These are phyloP conservation scores for Dryas alaskensis DNA, from an alignment of 306 rosid species.

Conservation along the genomic window DNA sequence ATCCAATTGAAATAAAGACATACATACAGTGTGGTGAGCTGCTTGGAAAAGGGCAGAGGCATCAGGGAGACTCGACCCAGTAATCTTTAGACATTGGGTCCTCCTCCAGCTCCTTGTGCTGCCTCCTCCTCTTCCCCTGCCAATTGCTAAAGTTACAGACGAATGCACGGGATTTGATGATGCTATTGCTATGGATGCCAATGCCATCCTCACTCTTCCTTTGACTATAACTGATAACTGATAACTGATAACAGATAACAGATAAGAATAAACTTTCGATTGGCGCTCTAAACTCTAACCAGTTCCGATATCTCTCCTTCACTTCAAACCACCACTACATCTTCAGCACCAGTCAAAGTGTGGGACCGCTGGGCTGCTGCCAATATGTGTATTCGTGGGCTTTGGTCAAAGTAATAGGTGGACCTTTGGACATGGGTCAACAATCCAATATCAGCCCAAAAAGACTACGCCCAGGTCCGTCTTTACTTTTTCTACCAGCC, in stretches of 20 bases:
- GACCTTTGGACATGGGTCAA: neutral
- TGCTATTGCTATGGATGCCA: slow-evolving; percentile 16
- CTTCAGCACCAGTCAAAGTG: neutral
- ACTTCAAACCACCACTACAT: neutral
- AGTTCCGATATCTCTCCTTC: neutral
- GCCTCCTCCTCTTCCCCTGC: slow-evolving; percentile 5
- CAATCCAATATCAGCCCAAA: too few relatives aligned
- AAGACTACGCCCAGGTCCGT: too few relatives aligned
- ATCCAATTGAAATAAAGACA: neutral
- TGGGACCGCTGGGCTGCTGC: neutral
- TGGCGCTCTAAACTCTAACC: neutral
- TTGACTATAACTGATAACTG: neutral
- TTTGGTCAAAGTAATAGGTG: neutral
- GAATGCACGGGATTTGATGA: slow-evolving; percentile 31
- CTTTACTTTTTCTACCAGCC: too few relatives aligned
- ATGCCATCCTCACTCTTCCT: slow-evolving; percentile 11
- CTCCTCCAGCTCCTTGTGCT: slow-evolving; percentile 16
- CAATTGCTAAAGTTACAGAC: slow-evolving; percentile 12
- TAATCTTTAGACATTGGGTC: slow-evolving; percentile 32
- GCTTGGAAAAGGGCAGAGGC: slow-evolving; percentile 71
- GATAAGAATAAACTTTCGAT: slow-evolving; percentile 2
- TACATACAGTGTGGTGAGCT: slow-evolving; percentile 72
- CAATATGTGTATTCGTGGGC: neutral
- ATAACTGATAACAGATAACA: neutral
- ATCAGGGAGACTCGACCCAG: slow-evolving; percentile 60